Conservation (phyloP, 2,329 filamentous ascomycete species). For the Aspergillus felis region DNA sequence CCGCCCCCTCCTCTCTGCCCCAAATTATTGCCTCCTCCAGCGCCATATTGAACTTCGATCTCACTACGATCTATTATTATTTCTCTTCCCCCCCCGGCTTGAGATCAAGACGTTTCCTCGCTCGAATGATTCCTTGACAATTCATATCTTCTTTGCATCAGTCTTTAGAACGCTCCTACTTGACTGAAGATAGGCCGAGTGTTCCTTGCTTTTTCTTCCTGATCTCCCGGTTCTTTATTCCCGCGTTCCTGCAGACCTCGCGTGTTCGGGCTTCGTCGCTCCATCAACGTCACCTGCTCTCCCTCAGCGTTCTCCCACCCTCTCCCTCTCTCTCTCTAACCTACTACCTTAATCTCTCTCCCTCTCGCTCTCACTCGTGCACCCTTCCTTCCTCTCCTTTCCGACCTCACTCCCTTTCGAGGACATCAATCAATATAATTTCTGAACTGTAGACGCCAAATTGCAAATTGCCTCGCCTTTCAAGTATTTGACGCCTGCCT, state of each 20-base stretch:
- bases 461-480: not conserved
- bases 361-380: constrained; percentile 14
- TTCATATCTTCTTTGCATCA: constrained; percentile 1
- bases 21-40: constrained; percentile 6
- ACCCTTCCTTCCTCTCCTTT: constrained; percentile 15
- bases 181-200: constrained; percentile 12
- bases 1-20: constrained; percentile 10
- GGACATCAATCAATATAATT: not conserved
- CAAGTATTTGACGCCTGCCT: not conserved
- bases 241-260: constrained; percentile 28
- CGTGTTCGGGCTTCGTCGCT: constrained; percentile 30
- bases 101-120: not conserved
- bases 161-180: constrained; percentile 4
- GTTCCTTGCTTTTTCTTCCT: constrained; percentile 15
- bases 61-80: constrained; percentile 1
- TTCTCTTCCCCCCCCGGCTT: constrained; percentile 6
- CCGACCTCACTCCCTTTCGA: constrained; percentile 15
- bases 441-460: constrained; percentile 3
- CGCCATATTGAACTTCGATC: constrained; percentile 1
- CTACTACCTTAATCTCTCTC: constrained; percentile 15
- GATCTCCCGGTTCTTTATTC: constrained; percentile 21
- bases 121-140: not conserved
- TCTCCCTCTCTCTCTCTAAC: constrained; percentile 13
- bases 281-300: constrained; percentile 31
- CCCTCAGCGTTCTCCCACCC: not conserved